A percentile compares a stretch with the other conserved stretches of the same genome.
These are phyloP conservation scores for Ajuga reptans DNA, from an alignment of 305 asterid species.

Conservation along the genomic window DNA sequence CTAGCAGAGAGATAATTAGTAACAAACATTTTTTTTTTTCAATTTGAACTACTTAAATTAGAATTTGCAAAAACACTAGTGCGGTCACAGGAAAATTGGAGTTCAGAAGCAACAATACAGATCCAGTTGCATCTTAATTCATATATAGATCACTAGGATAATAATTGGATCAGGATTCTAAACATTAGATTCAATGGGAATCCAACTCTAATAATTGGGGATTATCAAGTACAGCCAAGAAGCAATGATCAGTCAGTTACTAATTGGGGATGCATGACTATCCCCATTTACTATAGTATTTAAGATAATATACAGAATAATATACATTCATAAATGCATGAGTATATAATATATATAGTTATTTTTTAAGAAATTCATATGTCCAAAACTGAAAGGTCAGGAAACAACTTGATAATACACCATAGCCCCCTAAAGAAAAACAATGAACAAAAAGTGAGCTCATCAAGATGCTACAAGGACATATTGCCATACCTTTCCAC, in stretches of 20 bases:
- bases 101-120: not conserved
- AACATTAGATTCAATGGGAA: not conserved
- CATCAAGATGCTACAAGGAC: conserved; percentile 16
- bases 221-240: not conserved
- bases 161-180: not conserved
- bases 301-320: not conserved
- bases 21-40: not conserved
- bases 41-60: not conserved
- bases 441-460: not conserved
- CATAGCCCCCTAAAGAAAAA: not conserved
- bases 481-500: conserved; percentile 61
- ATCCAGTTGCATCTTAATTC: not conserved
- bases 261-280: not conserved
- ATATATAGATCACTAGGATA: not conserved
- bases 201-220: no score
- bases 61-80: not conserved
- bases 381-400: not conserved
- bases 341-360: not conserved
- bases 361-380: conserved; percentile 11
- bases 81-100: not conserved
- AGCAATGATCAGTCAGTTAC: not conserved
- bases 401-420: not conserved
- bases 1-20: not conserved
- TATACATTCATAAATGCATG: not conserved
- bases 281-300: not conserved